phyloP scores from a whole-genome alignment of 192 early-diverging fungal species.

The Mortierella claussenii region DNA sequence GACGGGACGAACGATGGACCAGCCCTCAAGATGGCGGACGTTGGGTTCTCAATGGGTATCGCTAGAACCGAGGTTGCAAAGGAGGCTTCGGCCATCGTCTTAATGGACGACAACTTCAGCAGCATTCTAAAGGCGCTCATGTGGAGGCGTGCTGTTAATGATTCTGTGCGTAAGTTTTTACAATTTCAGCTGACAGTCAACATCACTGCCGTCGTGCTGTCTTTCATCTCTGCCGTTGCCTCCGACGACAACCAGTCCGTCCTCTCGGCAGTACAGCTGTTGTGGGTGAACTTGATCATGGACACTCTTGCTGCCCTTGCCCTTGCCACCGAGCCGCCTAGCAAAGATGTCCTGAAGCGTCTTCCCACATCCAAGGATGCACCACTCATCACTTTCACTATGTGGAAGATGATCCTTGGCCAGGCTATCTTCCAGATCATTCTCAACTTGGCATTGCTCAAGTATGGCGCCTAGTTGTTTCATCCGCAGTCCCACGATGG shows the following conservation, averaged over 20 bases:
- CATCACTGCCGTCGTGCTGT: constrained; percentile 78
- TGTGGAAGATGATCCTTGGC: constrained; percentile 92
- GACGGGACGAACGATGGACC: constrained; percentile 90
- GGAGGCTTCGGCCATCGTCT: constrained; percentile 82
- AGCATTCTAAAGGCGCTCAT: constrained; percentile 80
- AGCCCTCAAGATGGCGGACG: constrained; percentile 86
- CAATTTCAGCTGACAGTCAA: constrained; percentile 88
- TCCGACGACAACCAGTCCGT: constrained; percentile 76
- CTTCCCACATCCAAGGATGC: constrained; percentile 79
- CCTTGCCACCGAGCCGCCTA: constrained; percentile 91
- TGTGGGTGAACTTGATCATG: constrained; percentile 97
- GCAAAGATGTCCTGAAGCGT: constrained; percentile 80
- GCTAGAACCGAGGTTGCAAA: constrained; percentile 87
- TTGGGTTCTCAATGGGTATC: constrained; percentile 95
- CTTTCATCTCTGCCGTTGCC: constrained; percentile 71
- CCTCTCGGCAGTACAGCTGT: constrained; percentile 88
- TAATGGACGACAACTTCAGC: constrained; percentile 92
- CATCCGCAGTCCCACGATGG: constrained; percentile 52
- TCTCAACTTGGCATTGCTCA: constrained; percentile 72
- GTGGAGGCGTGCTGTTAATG: constrained; percentile 85
- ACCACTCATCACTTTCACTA: constrained; percentile 83
- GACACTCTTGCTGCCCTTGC: constrained; percentile 91
- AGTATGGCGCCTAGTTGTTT: constrained; percentile 68
- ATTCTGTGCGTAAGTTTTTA: constrained; percentile 85
- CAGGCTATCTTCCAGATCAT: constrained; percentile 91